phyloP scores from a whole-genome alignment of 164 flowering plant species.

The Nymphaea thermarum region DNA sequence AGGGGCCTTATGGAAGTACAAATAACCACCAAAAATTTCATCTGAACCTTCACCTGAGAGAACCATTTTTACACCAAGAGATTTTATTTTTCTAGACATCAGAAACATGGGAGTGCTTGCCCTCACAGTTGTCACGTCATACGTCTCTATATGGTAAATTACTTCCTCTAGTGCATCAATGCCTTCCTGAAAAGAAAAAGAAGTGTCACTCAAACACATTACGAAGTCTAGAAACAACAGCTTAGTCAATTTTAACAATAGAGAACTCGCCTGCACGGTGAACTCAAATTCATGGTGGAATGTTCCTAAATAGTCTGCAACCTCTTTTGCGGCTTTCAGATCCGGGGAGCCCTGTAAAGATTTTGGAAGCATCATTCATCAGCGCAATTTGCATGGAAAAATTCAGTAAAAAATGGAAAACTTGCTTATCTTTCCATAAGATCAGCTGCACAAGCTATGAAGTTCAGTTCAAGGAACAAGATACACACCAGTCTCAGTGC shows the following conservation, averaged over 20 bases:
- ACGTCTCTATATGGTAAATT: slow-evolving; percentile 90
- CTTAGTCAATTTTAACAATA: slow-evolving; percentile 1
- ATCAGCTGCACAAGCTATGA: too few species aligned
- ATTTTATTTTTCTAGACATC: slow-evolving; percentile 91
- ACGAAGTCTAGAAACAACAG: neutral
- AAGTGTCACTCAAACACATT: neutral
- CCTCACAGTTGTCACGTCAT: slow-evolving; percentile 90
- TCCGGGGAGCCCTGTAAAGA: slow-evolving; percentile 83
- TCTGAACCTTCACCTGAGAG: slow-evolving; percentile 95
- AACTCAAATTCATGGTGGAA: slow-evolving; percentile 90
- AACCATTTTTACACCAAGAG: slow-evolving; percentile 95
- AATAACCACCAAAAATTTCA: slow-evolving; percentile 88
- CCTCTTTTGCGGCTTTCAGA: slow-evolving; percentile 86
- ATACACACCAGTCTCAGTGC: too few species aligned
- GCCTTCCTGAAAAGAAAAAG: slow-evolving; percentile 56
- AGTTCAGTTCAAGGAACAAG: too few species aligned
- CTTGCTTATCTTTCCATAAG: too few species aligned
- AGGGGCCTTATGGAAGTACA: slow-evolving; percentile 94
- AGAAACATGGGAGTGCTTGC: slow-evolving; percentile 99
- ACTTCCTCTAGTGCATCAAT: slow-evolving; percentile 94
- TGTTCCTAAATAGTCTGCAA: slow-evolving; percentile 78
- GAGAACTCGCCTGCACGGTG: slow-evolving; percentile 65
- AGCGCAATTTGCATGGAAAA: neutral
- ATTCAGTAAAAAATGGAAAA: too few species aligned
- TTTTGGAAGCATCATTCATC: neutral